A percentile compares a stretch with the other conserved stretches of the same genome.
These are phyloP conservation scores for Colletotrichum musicola DNA, from an alignment of 2,329 filamentous ascomycete species.

Conservation along the genomic window DNA sequence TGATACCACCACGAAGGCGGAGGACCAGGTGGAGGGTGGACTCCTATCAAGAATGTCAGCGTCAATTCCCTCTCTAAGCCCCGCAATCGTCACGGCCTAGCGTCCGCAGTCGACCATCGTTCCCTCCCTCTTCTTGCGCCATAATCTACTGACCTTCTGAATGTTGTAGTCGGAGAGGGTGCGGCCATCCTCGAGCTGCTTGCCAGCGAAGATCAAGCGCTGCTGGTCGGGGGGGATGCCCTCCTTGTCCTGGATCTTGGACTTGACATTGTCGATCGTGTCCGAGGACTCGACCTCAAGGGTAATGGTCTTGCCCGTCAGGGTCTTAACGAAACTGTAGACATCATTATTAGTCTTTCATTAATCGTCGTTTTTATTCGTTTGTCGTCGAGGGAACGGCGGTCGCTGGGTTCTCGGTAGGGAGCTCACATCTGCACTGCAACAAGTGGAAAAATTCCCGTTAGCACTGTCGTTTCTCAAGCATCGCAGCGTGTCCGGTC, in stretches of 20 bases:
- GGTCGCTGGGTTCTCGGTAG: slow-evolving; percentile 39
- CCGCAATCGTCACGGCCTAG: not conserved
- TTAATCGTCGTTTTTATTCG: slow-evolving; percentile 36
- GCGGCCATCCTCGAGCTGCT: slow-evolving; percentile 98
- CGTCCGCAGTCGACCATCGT: not conserved
- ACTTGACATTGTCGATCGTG: slow-evolving; percentile 99
- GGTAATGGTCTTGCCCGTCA: slow-evolving; percentile 99
- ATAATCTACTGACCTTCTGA: slow-evolving; percentile 81
- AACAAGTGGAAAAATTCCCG: slow-evolving; percentile 45
- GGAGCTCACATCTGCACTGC: slow-evolving; percentile 89
- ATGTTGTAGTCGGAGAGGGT: slow-evolving; percentile 99
- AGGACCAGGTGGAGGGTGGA: slow-evolving; percentile 98
- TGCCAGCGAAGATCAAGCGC: slow-evolving; percentile 98
- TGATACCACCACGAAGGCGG: slow-evolving; percentile 99
- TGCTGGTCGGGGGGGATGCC: slow-evolving; percentile 98
- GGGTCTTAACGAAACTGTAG: slow-evolving; percentile 98
- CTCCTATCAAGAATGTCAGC: slow-evolving; percentile 71
- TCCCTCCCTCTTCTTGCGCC: not conserved
- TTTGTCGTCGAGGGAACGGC: slow-evolving; percentile 34
- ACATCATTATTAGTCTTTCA: slow-evolving; percentile 37
- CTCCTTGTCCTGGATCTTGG: slow-evolving; percentile 99
- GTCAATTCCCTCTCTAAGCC: not conserved
- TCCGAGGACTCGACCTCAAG: slow-evolving; percentile 99
- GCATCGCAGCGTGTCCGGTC: not conserved
- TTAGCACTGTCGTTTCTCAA: not conserved